Conservation (phyloP, 1,284 basidiomycete species). For the Rhodotorula sp. region DNA sequence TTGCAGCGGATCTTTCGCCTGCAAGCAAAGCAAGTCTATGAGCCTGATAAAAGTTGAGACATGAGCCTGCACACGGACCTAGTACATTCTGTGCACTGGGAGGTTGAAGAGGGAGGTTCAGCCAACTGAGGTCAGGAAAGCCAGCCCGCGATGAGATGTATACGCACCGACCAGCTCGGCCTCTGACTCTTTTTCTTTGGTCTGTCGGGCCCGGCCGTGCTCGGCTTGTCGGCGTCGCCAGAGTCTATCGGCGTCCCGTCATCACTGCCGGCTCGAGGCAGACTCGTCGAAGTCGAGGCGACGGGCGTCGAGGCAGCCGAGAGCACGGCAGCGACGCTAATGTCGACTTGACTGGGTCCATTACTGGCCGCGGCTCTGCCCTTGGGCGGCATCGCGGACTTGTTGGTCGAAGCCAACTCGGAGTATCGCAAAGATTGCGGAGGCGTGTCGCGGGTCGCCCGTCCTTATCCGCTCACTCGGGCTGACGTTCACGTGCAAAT, state of each 20-base stretch:
- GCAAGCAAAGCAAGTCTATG: neutral
- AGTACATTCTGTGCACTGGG: slow-evolving; percentile 34
- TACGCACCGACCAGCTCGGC: slow-evolving; percentile 10
- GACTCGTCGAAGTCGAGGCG: neutral
- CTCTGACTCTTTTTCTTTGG: slow-evolving; percentile 4
- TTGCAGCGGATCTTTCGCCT: slow-evolving; percentile 37
- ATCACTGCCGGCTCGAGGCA: neutral
- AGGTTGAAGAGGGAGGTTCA: neutral
- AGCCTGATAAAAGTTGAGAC: too few species aligned
- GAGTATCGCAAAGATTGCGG: too few species aligned
- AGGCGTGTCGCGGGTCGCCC: too few species aligned
- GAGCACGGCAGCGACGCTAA: neutral
- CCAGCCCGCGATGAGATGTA: neutral
- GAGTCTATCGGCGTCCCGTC: neutral
- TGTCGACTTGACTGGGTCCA: neutral
- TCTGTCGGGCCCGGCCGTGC: neutral
- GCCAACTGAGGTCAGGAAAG: neutral
- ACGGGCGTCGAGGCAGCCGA: neutral
- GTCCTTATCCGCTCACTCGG: too few species aligned
- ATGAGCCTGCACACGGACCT: neutral
- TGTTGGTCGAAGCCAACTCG: too few species aligned
- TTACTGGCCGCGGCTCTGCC: neutral
- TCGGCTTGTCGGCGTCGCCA: neutral
- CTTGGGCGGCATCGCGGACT: neutral
- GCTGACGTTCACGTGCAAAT: too few species aligned